phyloP scores from a whole-genome alignment of 768 basidiomycete species.

The Lyophyllum semitale region DNA sequence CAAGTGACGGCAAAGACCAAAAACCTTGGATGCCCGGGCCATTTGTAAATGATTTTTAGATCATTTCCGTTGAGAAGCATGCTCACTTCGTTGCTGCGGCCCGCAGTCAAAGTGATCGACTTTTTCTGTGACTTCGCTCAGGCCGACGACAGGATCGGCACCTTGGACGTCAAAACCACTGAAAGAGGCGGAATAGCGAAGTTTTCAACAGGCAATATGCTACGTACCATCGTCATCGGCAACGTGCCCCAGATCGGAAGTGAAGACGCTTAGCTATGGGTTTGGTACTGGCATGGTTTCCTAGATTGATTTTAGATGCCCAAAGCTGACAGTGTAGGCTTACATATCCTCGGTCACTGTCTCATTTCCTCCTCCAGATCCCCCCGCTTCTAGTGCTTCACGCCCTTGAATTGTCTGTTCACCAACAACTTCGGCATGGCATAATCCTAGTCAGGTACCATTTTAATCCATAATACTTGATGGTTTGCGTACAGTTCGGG shows the following conservation, averaged over 20 bases:
- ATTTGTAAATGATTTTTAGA: conserved; percentile 14
- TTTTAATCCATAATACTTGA: too few relatives aligned
- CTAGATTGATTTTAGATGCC: not conserved
- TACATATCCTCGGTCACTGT: too few relatives aligned
- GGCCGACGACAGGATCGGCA: not conserved
- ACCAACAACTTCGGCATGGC: too few relatives aligned
- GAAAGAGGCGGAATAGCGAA: conserved; percentile 1
- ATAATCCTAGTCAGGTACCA: too few relatives aligned
- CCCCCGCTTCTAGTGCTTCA: too few relatives aligned
- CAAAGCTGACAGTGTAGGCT: not conserved
- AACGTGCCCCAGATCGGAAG: not conserved
- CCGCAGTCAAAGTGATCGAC: conserved; percentile 15
- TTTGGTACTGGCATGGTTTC: conserved; percentile 4
- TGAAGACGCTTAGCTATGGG: not conserved
- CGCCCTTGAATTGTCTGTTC: too few relatives aligned
- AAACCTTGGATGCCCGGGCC: conserved; percentile 3
- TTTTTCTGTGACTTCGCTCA: conserved; percentile 12
- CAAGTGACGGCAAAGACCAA: conserved; percentile 10
- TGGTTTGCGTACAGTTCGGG: not conserved
- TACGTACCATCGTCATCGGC: not conserved
- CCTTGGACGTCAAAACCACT: not conserved
- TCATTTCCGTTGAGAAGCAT: too few relatives aligned
- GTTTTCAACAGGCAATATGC: conserved; percentile 2
- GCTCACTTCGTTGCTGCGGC: not conserved
- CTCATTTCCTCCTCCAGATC: not conserved